Evolutionary conservation across 768 basidiomycete genomes (phyloP), one percentile per base, ranked within the genome.

Genomic region (Lentinula edodes): DNA sequence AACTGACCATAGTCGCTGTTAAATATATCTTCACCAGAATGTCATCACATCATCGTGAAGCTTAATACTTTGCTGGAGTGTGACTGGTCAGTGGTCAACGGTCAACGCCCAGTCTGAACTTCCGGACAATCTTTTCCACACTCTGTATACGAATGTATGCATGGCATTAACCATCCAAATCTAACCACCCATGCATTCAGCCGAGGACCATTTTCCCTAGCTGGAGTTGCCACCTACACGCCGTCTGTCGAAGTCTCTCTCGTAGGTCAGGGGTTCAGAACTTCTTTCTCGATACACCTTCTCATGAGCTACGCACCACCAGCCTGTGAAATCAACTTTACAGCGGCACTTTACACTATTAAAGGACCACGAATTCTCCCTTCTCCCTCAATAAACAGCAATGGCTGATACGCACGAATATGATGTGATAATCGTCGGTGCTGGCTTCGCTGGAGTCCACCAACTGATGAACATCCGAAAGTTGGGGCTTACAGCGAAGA

Each of bases 381-480:
- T 23, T n/a, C 7, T 23, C 16, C 23, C 23, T 9, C 4, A 1
- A 23, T 48, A 9, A 12, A 51, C 50, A 51, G 8, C 32, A n/a
- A 54, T 54, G 52, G 5, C 18, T 54, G 35, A 54, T 16, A 15
- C 20, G 8, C 55, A 23, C 16, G 28, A 48, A 46, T 36, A 48
- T 28, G 58, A 58, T 28, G 28, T 32, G 3, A 6, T 58, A 45
- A 50, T 58, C 10, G 43, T 58, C 15, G 58, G 58, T 23, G 58
- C 58, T 18, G 58, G 58, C 6, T 51, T 58, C 45, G 32, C 35
- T 4, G 48, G 48, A n/a, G n/a, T 61, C 18, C 42, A 61, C 39
- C 60, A 41, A 10, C 51, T 61, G 8, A 12, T 52, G 6, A 34
- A 61, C 20, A 34, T 61, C 34, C 60, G 60, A 15, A 52, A 52